Evolutionary conservation across 139 green algal genomes (phyloP), one percentile per base, ranked within the genome.

Genomic region (Chara braunii): DNA sequence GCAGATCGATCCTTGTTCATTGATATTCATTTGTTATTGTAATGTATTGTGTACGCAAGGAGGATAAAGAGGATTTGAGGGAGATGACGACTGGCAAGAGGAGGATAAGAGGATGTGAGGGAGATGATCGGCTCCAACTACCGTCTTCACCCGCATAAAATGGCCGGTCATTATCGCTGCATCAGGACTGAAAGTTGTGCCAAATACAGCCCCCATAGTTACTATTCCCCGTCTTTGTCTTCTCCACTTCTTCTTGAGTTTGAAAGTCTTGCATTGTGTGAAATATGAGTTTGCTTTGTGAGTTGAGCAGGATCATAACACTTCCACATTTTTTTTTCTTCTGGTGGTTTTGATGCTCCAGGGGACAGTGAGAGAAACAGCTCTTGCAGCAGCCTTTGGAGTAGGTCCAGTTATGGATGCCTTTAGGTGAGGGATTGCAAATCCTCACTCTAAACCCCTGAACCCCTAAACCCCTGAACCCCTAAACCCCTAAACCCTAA

Each of bases 371-470:
- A 37, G 70, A 55, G 70, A 78, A 34, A 74, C 24, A 23, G 34
- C 32, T 7, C 6, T 80, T 2, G 72, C 72, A 3, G 55, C 70
- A 9, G 68, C 57, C 3, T 81, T 80, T 64, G 72, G 72, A 9
- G 70, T 80, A 11, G 72, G 72, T 6, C 43, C 72, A 33, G 70
- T 78, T 5, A 63, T 64, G 14, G 74, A 78, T 34, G 72, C 69
- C 1, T 80, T 81, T 45, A 72, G 65, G 55, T 60, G 26, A 18
- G 40, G n/a, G n/a, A n/a, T n/a, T n/a, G n/a, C n/a, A n/a, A n/a
- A n/a, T n/a, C n/a, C n/a, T n/a, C n/a, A n/a, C n/a, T n/a, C n/a
- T n/a, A n/a, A n/a, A n/a, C n/a, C n/a, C n/a, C n/a, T n/a, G n/a
- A n/a, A n/a, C n/a, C n/a, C n/a, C n/a, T n/a, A n/a, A n/a, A n/a